Conservation (phyloP, 805 yeast species). For the Yarrowia keelungensis region DNA sequence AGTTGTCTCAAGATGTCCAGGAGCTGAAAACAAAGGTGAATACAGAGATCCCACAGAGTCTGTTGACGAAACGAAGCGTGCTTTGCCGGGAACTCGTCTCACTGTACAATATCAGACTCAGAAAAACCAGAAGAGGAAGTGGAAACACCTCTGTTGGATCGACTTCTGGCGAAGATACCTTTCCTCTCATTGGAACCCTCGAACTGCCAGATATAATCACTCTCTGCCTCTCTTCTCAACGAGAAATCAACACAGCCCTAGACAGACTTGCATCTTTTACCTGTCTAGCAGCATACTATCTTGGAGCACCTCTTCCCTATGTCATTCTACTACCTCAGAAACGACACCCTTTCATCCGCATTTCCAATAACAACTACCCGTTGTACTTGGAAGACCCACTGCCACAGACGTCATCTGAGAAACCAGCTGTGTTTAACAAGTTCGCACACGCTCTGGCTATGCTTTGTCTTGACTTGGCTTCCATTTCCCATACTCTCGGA, state of each 20-base stretch:
- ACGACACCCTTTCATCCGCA: constrained; percentile 43
- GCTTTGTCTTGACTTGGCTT: constrained; percentile 48
- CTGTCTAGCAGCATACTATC: constrained; percentile 48
- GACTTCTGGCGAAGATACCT: neutral
- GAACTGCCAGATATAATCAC: constrained; percentile 30
- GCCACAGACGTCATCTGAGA: constrained; percentile 38
- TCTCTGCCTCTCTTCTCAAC: constrained; percentile 10
- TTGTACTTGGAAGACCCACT: constrained; percentile 32
- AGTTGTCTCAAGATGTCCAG: constrained; percentile 20
- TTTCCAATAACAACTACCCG: constrained; percentile 38
- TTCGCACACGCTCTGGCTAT: constrained; percentile 49
- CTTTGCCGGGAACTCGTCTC: constrained; percentile 31
- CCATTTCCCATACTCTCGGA: constrained; percentile 46
- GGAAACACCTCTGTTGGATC: constrained; percentile 15
- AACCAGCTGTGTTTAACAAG: constrained; percentile 47
- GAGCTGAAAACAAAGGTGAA: constrained; percentile 16
- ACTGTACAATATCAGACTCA: constrained; percentile 15
- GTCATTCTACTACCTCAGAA: constrained; percentile 47
- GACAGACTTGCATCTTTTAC: constrained; percentile 49
- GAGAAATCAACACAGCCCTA: constrained; percentile 46
- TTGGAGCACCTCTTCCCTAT: constrained; percentile 48
- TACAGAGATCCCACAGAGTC: constrained; percentile 15
- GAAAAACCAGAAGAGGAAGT: constrained; percentile 30
- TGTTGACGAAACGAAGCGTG: constrained; percentile 2
- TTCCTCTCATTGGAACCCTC: constrained; percentile 13